These are phyloP conservation scores for Mycena rosella DNA, from an alignment of 768 basidiomycete species.

Conservation along the genomic window DNA sequence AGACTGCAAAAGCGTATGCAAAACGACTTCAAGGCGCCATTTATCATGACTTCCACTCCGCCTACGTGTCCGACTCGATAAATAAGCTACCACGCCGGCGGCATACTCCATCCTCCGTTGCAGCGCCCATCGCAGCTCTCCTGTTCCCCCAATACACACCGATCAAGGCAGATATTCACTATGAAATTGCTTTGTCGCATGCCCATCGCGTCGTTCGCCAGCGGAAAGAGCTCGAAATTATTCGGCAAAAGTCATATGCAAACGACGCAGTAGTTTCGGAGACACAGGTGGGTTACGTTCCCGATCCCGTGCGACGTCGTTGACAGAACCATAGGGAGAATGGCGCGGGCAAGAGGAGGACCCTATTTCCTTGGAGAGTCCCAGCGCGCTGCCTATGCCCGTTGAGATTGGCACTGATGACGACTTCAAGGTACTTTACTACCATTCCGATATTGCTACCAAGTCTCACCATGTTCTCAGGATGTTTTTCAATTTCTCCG, in stretches of 20 bases:
- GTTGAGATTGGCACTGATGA: constrained; percentile 33
- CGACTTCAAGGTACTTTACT: constrained; percentile 19
- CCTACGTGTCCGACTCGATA: constrained; percentile 23
- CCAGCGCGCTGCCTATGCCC: constrained; percentile 30
- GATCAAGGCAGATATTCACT: constrained; percentile 27
- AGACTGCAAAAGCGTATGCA: constrained; percentile 15
- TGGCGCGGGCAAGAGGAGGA: constrained; percentile 30
- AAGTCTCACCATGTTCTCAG: constrained; percentile 4
- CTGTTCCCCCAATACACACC: constrained; percentile 26
- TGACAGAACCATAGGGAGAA: constrained; percentile 9
- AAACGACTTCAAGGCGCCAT: constrained; percentile 15
- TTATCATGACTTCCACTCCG: constrained; percentile 12
- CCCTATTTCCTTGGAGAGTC: constrained; percentile 32
- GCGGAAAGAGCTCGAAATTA: constrained; percentile 21
- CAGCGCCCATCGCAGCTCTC: constrained; percentile 13
- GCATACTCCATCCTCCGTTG: neutral
- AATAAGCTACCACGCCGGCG: constrained; percentile 17
- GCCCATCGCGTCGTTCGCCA: constrained; percentile 26
- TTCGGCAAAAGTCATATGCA: neutral
- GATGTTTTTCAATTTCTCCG: constrained; percentile 33
- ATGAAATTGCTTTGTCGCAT: constrained; percentile 22
- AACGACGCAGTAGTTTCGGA: constrained; percentile 15
- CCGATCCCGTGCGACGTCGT: neutral
- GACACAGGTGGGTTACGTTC: constrained; percentile 19
- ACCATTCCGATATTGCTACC: neutral